Conservation (phyloP, 2,329 filamentous ascomycete genomes). For the Fusarium fujikuroi region DNA sequence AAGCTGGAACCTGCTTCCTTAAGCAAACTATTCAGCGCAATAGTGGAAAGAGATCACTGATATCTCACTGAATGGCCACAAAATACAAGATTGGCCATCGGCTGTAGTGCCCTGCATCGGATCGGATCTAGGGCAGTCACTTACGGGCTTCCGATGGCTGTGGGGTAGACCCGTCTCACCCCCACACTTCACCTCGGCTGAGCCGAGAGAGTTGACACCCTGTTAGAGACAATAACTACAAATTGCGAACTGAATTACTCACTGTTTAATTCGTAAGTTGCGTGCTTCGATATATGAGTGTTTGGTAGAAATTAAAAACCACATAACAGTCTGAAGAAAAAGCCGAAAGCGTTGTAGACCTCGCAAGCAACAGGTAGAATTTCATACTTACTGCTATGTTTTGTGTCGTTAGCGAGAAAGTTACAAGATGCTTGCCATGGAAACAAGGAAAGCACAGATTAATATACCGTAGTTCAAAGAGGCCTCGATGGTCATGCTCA, state of each 20-base stretch:
- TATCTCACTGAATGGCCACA: fast-evolving
- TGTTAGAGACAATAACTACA: background rate
- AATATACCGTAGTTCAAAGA: background rate
- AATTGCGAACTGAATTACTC: fast-evolving
- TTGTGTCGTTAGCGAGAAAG: background rate
- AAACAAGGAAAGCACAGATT: fast-evolving
- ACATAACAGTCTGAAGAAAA: background rate
- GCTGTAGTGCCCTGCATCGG: background rate
- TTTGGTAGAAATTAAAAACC: background rate
- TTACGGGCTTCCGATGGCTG: background rate
- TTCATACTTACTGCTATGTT: background rate
- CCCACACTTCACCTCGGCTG: background rate
- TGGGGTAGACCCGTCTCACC: background rate
- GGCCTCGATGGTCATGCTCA: background rate
- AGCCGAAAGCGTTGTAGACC: background rate
- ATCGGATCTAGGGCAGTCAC: background rate
- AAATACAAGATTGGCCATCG: background rate
- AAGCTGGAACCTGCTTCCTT: background rate
- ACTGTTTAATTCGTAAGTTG: background rate
- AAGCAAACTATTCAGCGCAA: fast-evolving
- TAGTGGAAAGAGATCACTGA: fast-evolving
- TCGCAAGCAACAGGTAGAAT: fast-evolving
- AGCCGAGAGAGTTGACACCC: background rate
- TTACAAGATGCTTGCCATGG: fast-evolving
- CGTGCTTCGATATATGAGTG: fast-evolving